These are phyloP conservation scores for Ambrosia artemisiifolia DNA, from an alignment of 129 eudicot genomes.

Conservation along the genomic window DNA sequence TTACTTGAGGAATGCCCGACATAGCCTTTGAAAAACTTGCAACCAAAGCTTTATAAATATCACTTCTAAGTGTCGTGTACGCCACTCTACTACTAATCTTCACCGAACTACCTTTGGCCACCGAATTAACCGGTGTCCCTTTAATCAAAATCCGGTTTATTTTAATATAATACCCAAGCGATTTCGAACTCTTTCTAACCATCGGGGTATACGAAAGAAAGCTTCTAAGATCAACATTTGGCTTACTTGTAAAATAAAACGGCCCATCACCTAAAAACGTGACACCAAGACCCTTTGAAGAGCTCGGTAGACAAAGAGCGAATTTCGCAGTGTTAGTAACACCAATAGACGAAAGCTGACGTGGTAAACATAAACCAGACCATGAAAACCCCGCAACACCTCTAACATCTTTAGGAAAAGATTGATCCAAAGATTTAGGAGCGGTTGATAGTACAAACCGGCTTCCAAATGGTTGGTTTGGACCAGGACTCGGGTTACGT, in stretches of 20 bases:
- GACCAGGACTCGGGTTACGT: neutral
- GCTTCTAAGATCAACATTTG: neutral
- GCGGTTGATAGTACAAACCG: neutral
- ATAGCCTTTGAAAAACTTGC: neutral
- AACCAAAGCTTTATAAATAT: neutral
- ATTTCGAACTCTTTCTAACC: neutral
- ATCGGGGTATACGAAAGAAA: neutral
- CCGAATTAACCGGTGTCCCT: neutral
- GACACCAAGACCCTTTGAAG: neutral
- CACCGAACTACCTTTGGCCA: neutral
- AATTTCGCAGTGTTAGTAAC: neutral
- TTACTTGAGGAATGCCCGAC: neutral
- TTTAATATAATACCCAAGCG: neutral
- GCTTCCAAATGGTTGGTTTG: neutral
- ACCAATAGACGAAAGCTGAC: neutral
- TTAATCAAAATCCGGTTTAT: neutral
- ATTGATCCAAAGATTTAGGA: neutral
- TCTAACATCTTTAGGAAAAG: neutral
- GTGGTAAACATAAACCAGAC: neutral
- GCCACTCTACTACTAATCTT: neutral
- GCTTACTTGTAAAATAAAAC: neutral
- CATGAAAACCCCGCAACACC: constrained; percentile 2
- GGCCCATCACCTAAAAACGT: neutral
- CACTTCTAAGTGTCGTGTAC: neutral
- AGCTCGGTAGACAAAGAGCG: neutral